These are phyloP conservation scores for Tuber calosporum DNA, from an alignment of 495 filamentous ascomycete species.

Conservation along the genomic window DNA sequence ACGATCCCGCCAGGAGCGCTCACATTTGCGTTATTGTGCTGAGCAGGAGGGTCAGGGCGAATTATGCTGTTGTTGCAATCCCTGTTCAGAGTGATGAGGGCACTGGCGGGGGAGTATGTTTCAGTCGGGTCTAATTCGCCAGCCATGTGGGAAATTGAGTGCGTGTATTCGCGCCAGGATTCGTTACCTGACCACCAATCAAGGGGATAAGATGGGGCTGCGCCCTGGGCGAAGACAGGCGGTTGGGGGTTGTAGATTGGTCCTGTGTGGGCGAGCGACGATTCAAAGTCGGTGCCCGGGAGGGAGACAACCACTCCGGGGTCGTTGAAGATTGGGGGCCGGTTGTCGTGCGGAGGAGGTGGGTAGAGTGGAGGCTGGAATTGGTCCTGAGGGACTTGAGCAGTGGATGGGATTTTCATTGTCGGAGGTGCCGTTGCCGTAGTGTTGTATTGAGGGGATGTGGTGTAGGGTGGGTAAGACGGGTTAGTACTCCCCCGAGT, in stretches of 20 bases:
- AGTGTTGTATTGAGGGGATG: conserved; percentile 7
- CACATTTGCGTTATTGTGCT: conserved; percentile 20
- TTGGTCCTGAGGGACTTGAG: conserved; percentile 26
- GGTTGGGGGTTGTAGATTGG: conserved; percentile 17
- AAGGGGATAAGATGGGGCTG: not conserved
- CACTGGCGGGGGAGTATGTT: conserved; percentile 36
- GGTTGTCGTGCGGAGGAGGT: conserved; percentile 13
- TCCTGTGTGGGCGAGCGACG: conserved; percentile 17
- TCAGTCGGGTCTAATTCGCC: conserved; percentile 37
- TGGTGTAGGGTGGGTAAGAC: conserved; percentile 29
- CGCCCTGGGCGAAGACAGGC: conserved; percentile 9
- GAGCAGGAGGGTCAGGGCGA: conserved; percentile 23
- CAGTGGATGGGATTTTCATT: conserved; percentile 23
- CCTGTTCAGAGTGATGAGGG: conserved; percentile 38
- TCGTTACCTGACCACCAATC: conserved; percentile 37
- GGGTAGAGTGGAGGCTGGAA: conserved; percentile 20
- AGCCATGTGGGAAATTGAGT: conserved; percentile 37
- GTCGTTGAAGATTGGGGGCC: conserved; percentile 22
- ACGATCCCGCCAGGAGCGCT: conserved; percentile 11
- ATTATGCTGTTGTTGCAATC: conserved; percentile 37
- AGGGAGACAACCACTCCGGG: conserved; percentile 15
- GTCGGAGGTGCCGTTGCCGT: conserved; percentile 17
- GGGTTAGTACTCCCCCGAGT: conserved; percentile 12
- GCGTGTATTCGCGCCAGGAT: conserved; percentile 37
- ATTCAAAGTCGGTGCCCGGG: conserved; percentile 14